Evolutionary conservation across 192 early-diverging fungal species (phyloP), one percentile per base, ranked within the genome.

Genomic region (Backusella macrospora): DNA sequence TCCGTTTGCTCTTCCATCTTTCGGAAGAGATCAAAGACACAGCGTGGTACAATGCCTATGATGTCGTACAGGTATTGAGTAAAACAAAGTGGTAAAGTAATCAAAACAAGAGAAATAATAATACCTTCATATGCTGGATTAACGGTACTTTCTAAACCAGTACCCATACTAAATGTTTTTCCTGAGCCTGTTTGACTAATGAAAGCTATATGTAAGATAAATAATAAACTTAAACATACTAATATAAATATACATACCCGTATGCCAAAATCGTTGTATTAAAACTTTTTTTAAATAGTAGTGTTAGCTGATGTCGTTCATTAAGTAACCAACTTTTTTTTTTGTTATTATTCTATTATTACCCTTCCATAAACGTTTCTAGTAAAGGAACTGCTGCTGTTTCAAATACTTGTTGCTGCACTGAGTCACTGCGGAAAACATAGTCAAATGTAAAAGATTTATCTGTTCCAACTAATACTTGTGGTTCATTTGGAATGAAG

Each of bases 121-220:
- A 6, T 78, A 78, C 77, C 77, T 78, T 78, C 66, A 70, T 69
- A 49, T 14, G 67, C 72, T 29, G 72, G 45, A 44, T 73, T 68
- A 2, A 49, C 42, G 4, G 52, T 59, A 48, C 62, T 65, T 62
- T 87, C 84, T 2, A 81, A 48, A 65, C 86, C 86, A 23, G 95
- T 95, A 69, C 96, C 94, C 95, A 99, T 99, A n/a, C 92, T 97
- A 78, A 91, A 93, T 1, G 96, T 96, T 84, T 99, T 99, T 43
- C 97, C 97, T 40, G 90, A 90, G 48, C 94, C 95, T 2, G 96
- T 97, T 88, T 97, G 93, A 39, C 85, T 86, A 48, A 6, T 55
- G 37, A 37, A 21, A 47, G 52, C 46, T 16, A n/a, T 64, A 73
- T 48, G 9, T 38, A 69, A 46, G 26, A 26, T 59, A 59, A 59